These are phyloP conservation scores for Trametes gibbosa DNA, from an alignment of 768 basidiomycete species.

Conservation along the genomic window DNA sequence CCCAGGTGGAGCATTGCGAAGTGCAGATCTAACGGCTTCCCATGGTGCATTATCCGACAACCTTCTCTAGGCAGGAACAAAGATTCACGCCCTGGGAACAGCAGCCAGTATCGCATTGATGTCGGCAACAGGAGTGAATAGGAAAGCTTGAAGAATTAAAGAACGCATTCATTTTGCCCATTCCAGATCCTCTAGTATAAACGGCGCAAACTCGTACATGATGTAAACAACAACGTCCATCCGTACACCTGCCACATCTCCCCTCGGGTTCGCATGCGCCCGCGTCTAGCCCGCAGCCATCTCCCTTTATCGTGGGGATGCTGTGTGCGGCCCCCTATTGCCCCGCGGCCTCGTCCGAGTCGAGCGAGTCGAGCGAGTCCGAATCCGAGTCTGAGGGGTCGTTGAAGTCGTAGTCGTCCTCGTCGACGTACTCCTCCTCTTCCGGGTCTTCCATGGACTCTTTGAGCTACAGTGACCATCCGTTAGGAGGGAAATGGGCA, in stretches of 20 bases:
- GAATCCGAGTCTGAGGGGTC: constrained; percentile 9
- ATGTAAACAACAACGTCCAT: background rate
- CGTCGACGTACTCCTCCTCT: constrained; percentile 38
- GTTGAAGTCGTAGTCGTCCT: constrained; percentile 20
- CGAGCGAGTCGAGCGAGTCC: constrained; percentile 1
- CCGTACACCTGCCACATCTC: background rate
- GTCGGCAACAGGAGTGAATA: background rate
- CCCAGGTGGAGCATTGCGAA: no score
- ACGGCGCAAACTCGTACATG: constrained; percentile 1
- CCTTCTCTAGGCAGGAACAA: no score
- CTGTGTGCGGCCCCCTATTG: constrained; percentile 1
- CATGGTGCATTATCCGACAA: no score
- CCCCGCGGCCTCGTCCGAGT: constrained; percentile 8
- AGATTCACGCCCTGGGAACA: no score
- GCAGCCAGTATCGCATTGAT: background rate
- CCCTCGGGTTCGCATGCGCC: no score
- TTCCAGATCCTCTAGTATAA: constrained; percentile 11
- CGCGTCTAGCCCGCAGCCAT: background rate
- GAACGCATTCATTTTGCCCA: constrained; percentile 6
- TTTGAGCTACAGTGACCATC: constrained; percentile 50
- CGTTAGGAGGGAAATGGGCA: background rate
- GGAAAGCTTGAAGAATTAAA: background rate
- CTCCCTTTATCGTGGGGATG: background rate
- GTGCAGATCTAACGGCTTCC: no score
- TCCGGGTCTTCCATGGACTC: constrained; percentile 78